Percentiles rank a stretch among this genome's conserved stretches.
Evolutionary conservation across 352 stramenopile species (phyloP).

Genomic region (Halophytophthora polymorphica): DNA sequence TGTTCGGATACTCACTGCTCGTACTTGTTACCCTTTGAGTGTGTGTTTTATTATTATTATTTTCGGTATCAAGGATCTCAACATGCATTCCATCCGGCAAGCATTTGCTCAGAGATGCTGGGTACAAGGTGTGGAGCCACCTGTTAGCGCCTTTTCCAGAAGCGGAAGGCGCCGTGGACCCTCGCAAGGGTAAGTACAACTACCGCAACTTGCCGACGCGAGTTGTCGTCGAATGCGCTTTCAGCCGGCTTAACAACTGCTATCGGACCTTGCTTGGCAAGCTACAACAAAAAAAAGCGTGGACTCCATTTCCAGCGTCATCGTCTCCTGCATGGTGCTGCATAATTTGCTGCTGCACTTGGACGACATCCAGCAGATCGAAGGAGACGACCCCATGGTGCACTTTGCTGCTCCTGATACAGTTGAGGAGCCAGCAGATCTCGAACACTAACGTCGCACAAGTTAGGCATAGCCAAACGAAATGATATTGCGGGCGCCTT

Average conservation of each 20-base stretch:
- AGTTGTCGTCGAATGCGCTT: conserved; percentile 13
- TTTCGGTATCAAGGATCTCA: background rate
- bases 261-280: conserved; percentile 9
- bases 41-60: background rate
- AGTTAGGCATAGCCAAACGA: no score
- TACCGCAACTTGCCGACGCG: conserved; percentile 5
- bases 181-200: conserved; percentile 5
- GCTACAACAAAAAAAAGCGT: conserved; percentile 12
- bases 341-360: no score
- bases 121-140: conserved; percentile 11
- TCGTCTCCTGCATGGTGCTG: no score
- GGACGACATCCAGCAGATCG: no score
- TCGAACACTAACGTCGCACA: no score
- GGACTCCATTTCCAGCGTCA: no score
- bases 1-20: no score
- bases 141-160: conserved; percentile 12
- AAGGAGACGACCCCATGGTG: no score
- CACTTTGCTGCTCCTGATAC: no score
- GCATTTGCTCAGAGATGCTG: conserved; percentile 8
- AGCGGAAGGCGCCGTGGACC: background rate
- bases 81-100: conserved; percentile 5
- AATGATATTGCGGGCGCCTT: no score
- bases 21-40: no score
- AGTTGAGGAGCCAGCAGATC: no score
- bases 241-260: conserved; percentile 13